These are phyloP conservation scores for Podospora pseudoanserina DNA, from an alignment of 495 filamentous ascomycete genomes.

Conservation along the genomic window DNA sequence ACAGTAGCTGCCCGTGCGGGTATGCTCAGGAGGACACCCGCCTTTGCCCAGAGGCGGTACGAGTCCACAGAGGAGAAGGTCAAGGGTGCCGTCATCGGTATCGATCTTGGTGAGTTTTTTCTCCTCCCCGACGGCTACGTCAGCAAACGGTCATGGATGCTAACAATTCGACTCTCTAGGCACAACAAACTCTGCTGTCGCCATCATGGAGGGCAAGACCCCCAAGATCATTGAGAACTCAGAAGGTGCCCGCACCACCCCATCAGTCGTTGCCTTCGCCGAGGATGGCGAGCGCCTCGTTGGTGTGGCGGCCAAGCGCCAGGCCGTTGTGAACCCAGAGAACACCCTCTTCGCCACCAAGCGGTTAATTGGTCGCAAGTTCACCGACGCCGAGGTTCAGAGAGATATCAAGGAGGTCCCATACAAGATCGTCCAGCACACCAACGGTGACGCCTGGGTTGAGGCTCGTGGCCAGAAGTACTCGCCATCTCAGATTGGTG, in stretches of 20 bases:
- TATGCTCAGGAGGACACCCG: constrained; percentile 45
- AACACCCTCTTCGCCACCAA: constrained; percentile 99
- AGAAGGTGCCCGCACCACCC: constrained; percentile 84
- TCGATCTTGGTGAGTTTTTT: constrained; percentile 81
- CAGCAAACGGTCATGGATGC: constrained; percentile 11
- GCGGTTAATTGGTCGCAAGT: constrained; percentile 98
- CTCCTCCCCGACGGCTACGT: constrained; percentile 4
- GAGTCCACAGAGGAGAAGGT: constrained; percentile 85
- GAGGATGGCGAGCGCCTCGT: constrained; percentile 96
- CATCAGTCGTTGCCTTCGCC: constrained; percentile 94
- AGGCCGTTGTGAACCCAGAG: constrained; percentile 98
- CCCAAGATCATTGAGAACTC: constrained; percentile 97
- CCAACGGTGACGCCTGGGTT: constrained; percentile 97
- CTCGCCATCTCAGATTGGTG: constrained; percentile 97
- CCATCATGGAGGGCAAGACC: constrained; percentile 93
- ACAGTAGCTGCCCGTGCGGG: constrained; percentile 55
- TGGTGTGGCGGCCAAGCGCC: constrained; percentile 97
- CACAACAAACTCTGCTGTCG: constrained; percentile 97
- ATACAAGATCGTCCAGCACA: constrained; percentile 98
- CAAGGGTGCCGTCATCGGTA: constrained; percentile 94
- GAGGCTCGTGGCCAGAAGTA: constrained; percentile 94
- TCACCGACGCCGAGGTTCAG: constrained; percentile 92
- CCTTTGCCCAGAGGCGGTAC: constrained; percentile 52
- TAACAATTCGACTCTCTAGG: constrained; percentile 43
- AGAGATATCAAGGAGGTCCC: constrained; percentile 97